Conservation (phyloP, 371 early-diverging fungal genomes). For the Mucor velutinosus region DNA sequence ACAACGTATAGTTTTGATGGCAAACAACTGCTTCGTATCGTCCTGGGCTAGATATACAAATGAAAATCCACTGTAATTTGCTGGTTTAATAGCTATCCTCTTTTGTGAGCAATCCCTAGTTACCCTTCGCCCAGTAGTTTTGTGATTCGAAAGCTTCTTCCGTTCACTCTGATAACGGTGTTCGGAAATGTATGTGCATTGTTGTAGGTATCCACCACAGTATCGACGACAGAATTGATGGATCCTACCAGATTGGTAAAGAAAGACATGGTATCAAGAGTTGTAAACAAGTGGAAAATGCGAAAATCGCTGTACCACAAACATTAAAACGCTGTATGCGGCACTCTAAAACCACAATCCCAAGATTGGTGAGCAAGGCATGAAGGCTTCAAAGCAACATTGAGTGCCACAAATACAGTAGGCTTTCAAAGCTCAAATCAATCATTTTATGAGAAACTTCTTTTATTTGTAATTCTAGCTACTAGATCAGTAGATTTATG, state of each 20-base stretch:
- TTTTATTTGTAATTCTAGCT: too few relatives aligned
- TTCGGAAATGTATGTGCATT: conserved; percentile 35
- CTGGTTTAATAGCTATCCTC: background rate
- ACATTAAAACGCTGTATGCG: background rate
- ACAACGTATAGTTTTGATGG: conserved; percentile 74
- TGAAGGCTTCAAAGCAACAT: background rate
- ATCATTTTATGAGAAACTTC: too few relatives aligned
- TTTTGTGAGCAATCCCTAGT: background rate
- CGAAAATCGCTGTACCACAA: background rate
- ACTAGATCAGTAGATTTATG: background rate
- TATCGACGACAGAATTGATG: conserved; percentile 18
- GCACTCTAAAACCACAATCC: background rate
- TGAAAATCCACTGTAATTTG: conserved; percentile 69
- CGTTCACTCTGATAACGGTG: conserved; percentile 59
- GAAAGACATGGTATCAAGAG: conserved; percentile 15
- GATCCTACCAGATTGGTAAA: conserved; percentile 18
- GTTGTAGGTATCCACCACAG: conserved; percentile 15
- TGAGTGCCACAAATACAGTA: background rate
- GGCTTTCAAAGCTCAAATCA: too few relatives aligned
- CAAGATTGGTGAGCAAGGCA: background rate
- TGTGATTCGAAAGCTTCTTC: conserved; percentile 59
- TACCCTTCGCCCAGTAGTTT: conserved; percentile 78
- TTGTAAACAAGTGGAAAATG: background rate
- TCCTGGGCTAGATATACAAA: conserved; percentile 75
- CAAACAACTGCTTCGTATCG: conserved; percentile 55